phyloP scores from a whole-genome alignment of 1,284 basidiomycete species.

The Tremellales sp. region DNA sequence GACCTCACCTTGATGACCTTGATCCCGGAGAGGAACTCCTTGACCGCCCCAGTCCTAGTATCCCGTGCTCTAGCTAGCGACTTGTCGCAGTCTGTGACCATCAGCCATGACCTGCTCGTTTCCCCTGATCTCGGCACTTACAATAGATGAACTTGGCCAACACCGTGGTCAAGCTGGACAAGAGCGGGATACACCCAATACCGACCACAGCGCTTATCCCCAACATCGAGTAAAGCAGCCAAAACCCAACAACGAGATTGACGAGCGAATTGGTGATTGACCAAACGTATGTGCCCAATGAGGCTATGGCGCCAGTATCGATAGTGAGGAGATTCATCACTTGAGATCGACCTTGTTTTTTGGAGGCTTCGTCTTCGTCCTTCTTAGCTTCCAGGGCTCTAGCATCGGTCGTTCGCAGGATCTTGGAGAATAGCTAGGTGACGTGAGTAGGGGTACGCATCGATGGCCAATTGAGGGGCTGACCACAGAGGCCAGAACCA shows the following conservation, averaged over 20 bases:
- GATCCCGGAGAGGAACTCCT: slow-evolving; percentile 42
- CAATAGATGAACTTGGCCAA: slow-evolving; percentile 38
- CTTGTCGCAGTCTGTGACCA: slow-evolving; percentile 35
- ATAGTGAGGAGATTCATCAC: slow-evolving; percentile 46
- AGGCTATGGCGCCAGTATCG: slow-evolving; percentile 33
- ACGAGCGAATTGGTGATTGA: slow-evolving; percentile 34
- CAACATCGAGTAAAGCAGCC: slow-evolving; percentile 42
- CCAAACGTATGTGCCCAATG: slow-evolving; percentile 36
- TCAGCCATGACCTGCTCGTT: no score
- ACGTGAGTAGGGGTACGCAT: not conserved
- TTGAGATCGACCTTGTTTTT: slow-evolving; percentile 36
- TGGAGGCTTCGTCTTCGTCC: slow-evolving; percentile 18
- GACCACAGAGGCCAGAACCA: slow-evolving; percentile 38
- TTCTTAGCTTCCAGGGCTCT: slow-evolving; percentile 41
- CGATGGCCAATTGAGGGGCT: no score
- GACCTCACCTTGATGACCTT: slow-evolving; percentile 48
- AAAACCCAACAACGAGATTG: slow-evolving; percentile 31
- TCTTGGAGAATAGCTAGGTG: slow-evolving; percentile 41
- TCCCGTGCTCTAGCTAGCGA: slow-evolving; percentile 36
- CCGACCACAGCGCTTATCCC: slow-evolving; percentile 41
- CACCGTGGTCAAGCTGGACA: slow-evolving; percentile 25
- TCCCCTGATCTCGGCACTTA: slow-evolving; percentile 12
- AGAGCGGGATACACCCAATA: slow-evolving; percentile 36
- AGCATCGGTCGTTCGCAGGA: slow-evolving; percentile 39
- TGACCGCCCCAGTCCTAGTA: slow-evolving; percentile 39